Conservation (phyloP, 2,329 filamentous ascomycete genomes). For the Didymella glomerata region DNA sequence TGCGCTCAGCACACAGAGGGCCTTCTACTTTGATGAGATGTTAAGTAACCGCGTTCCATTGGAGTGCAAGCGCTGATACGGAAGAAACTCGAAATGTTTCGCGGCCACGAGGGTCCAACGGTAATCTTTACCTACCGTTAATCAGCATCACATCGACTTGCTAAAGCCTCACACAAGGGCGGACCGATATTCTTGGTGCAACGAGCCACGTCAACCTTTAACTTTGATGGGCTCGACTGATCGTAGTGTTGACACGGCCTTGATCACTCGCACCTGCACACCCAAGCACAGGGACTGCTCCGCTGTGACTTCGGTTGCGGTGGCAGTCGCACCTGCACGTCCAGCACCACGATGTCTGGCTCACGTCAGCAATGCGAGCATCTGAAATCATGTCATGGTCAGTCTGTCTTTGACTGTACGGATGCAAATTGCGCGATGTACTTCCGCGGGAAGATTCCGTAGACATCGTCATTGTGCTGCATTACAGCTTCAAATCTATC, state of each 20-base stretch:
- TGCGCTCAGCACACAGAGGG: not conserved
- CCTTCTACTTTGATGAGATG: not conserved
- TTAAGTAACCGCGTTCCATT: conserved; percentile 6
- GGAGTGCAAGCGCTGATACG: not conserved
- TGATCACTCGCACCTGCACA: not conserved
- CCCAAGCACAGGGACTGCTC: not conserved
- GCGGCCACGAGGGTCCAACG: not conserved
- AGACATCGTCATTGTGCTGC: not conserved
- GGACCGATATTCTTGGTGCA: no score
- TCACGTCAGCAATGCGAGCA: not conserved
- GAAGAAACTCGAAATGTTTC: conserved; percentile 10
- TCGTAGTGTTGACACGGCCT: not conserved
- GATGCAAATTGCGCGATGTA: not conserved
- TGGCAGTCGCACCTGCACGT: not conserved
- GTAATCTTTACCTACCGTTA: conserved; percentile 10
- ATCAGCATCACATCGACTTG: conserved; percentile 1
- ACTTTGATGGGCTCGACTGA: not conserved
- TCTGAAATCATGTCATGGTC: not conserved
- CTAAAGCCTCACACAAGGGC: no score
- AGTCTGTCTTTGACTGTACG: not conserved
- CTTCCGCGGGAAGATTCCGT: not conserved
- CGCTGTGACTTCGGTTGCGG: not conserved
- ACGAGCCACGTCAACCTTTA: not conserved
- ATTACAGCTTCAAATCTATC: not conserved
- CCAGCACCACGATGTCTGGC: not conserved